Percentiles rank a stretch among this genome's conserved stretches.
Evolutionary conservation across 306 rosid species (phyloP).

Genomic region (Rosa lucieae): DNA sequence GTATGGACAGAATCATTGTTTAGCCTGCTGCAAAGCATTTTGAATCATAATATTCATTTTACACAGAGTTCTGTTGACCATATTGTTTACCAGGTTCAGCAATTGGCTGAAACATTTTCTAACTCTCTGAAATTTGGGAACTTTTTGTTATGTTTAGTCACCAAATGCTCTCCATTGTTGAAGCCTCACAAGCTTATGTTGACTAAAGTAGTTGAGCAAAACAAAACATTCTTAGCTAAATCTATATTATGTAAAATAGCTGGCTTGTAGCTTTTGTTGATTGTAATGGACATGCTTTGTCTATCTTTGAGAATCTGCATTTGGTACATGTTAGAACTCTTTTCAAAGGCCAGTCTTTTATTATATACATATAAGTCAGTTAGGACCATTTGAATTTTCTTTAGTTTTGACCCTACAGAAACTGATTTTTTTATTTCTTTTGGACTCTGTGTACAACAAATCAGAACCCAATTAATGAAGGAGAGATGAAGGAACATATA

Average conservation of each 20-base stretch:
- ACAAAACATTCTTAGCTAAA: slow-evolving; percentile 33
- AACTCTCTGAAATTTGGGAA: slow-evolving; percentile 42
- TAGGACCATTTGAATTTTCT: neutral
- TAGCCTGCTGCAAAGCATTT: slow-evolving; percentile 37
- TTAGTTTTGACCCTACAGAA: neutral
- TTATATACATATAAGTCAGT: neutral
- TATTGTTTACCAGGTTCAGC: slow-evolving; percentile 37
- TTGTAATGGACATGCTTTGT: slow-evolving; percentile 4
- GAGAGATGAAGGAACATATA: neutral
- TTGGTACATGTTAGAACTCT: neutral
- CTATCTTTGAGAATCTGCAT: neutral
- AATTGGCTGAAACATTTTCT: slow-evolving; percentile 26
- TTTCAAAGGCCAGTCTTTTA: neutral
- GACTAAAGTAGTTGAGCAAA: slow-evolving; percentile 32
- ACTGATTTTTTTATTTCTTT: neutral
- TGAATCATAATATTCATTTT: slow-evolving; percentile 35
- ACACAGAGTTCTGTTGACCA: slow-evolving; percentile 42
- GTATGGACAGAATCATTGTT: slow-evolving; percentile 46
- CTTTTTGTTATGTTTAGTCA: slow-evolving; percentile 39
- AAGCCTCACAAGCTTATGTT: slow-evolving; percentile 32
- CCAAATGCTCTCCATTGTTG: slow-evolving; percentile 36
- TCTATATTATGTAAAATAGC: slow-evolving; percentile 37
- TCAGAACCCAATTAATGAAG: neutral
- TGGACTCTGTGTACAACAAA: neutral
- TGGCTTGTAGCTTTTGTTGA: slow-evolving; percentile 23